Conservation (phyloP, 768 basidiomycete species). For the Trametopsis cervina region DNA sequence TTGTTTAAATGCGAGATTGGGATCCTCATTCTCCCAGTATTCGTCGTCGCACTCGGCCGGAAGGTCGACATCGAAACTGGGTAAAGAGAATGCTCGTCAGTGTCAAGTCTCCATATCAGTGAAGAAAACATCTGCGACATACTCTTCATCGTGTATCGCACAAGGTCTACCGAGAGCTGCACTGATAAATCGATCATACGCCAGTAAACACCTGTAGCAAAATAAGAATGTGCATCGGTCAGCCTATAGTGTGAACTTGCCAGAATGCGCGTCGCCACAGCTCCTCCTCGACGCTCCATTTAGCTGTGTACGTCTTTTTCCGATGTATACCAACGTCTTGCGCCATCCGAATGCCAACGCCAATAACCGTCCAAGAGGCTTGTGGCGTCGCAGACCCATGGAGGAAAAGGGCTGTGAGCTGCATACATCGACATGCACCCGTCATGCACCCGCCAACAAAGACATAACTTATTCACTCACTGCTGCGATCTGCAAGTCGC, state of each 20-base stretch:
- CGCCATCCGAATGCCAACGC: constrained; percentile 59
- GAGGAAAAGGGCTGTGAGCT: constrained; percentile 32
- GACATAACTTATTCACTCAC: constrained; percentile 34
- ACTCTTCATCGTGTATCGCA: constrained; percentile 68
- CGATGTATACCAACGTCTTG: constrained; percentile 76
- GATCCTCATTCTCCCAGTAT: constrained; percentile 62
- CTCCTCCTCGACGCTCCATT: constrained; percentile 52
- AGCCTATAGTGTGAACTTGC: constrained; percentile 23
- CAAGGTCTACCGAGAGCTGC: constrained; percentile 54
- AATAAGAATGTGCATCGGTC: background rate
- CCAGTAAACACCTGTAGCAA: constrained; percentile 16
- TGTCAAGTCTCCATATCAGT: too few species aligned
- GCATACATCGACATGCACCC: constrained; percentile 8
- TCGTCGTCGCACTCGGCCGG: constrained; percentile 80
- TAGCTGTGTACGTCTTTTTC: constrained; percentile 31
- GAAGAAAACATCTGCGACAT: constrained; percentile 18
- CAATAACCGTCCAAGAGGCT: constrained; percentile 49
- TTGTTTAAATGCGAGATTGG: constrained; percentile 54
- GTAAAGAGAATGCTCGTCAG: background rate
- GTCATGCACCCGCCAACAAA: background rate
- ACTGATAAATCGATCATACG: constrained; percentile 37
- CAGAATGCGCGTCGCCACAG: constrained; percentile 70
- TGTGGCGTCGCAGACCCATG: constrained; percentile 42
- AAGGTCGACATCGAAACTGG: constrained; percentile 69
- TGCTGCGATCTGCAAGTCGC: constrained; percentile 65